Base-by-base conservation (phyloP, 2,329 filamentous ascomycete genomes). In the Rachicladosporium sp. region DNA sequence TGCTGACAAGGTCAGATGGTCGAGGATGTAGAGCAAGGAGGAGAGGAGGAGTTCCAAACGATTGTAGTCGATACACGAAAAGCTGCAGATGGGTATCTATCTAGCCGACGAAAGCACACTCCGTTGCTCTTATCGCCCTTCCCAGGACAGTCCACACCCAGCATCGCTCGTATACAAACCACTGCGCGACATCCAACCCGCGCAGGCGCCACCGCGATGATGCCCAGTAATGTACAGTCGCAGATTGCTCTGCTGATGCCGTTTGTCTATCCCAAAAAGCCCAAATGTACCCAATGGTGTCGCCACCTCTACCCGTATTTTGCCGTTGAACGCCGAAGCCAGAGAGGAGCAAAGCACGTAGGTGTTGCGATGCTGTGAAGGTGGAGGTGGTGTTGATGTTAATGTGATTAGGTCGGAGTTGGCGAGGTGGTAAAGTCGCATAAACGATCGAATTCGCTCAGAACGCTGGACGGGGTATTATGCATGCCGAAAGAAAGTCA, bases 391-490 rank as follows among this genome's bases (percentile, higher is more conserved):
- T 31, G 31, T 23, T 4, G 31, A 19, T 19, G 15, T 19, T 19
- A 5, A n/a, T 21, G 15, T 36, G 33, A 19, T 34, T 31, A 23
- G 30, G 15, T 36, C n/a, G 32, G 32, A 10, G 31, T 31, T 31
- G 31, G 34, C 19, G 21, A 29, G 23, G 27, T 33, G 33, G 37
- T 36, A 33, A 34, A 30, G 33, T 11, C 35, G 35, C 33, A 29
- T 33, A 37, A 38, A 34, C 36, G 37, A 33, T 36, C 35, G 37
- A 41, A 19, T 35, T 41, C 42, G 42, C 42, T 43, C 35, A 37
- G 35, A 43, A 43, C 42, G 42, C 42, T 43, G 33, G 34, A 43
- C 31, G 29, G 36, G 38, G 39, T 43, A 43, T 43, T 40, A 43
- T 43, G 42, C 42, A 38, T 35, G 39, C 34, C 37, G 36, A 42